phyloP scores from a whole-genome alignment of 129 eudicot genomes.

The Flaveria trinervia region DNA sequence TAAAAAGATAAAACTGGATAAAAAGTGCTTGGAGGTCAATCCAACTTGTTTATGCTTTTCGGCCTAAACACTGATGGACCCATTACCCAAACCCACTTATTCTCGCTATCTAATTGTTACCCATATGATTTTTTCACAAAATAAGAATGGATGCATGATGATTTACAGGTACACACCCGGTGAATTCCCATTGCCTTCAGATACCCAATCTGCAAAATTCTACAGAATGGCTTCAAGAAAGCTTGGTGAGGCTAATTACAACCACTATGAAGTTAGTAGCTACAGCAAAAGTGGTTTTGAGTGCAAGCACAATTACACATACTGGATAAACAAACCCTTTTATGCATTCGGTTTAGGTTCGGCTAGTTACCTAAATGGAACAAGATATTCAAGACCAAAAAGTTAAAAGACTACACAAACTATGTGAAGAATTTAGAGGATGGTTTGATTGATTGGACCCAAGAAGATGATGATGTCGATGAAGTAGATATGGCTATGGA shows the following conservation, averaged over 20 bases:
- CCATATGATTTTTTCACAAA: neutral
- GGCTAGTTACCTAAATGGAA: slow-evolving; percentile 68
- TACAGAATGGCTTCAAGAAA: slow-evolving; percentile 77
- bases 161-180: slow-evolving; percentile 84
- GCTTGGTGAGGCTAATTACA: slow-evolving; percentile 70
- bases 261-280: slow-evolving; percentile 90
- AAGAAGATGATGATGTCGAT: slow-evolving; percentile 44
- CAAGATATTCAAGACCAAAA: slow-evolving; percentile 87
- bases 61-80: neutral
- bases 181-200: slow-evolving; percentile 86
- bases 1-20: too few relatives aligned
- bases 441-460: slow-evolving; percentile 37
- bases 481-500: slow-evolving; percentile 69
- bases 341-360: slow-evolving; percentile 90
- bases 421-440: slow-evolving; percentile 69
- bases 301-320: slow-evolving; percentile 81
- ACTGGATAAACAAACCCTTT: slow-evolving; percentile 84
- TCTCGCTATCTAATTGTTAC: neutral
- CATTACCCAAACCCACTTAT: neutral
- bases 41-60: neutral
- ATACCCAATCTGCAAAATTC: slow-evolving; percentile 78
- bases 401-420: slow-evolving; percentile 62
- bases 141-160: neutral
- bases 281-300: slow-evolving; percentile 71
- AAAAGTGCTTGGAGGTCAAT: neutral